These are phyloP conservation scores for Entomortierella chlamydospora DNA, from an alignment of 192 early-diverging fungal species.

Conservation along the genomic window DNA sequence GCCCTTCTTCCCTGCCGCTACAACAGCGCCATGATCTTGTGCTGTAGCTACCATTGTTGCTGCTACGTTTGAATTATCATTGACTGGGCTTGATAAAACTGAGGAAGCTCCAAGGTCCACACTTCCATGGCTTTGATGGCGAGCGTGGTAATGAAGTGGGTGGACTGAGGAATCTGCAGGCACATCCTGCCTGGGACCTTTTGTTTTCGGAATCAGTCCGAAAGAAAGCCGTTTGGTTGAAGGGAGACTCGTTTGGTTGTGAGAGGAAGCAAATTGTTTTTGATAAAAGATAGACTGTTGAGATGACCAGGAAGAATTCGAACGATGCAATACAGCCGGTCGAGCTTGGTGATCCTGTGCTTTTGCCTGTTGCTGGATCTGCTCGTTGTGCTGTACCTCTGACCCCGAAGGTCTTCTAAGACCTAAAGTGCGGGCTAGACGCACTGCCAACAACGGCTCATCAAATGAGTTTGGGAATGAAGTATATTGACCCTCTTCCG, in stretches of 20 bases:
- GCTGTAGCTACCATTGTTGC: neutral
- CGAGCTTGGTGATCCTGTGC: neutral
- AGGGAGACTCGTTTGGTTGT: neutral
- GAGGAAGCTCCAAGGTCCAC: slow-evolving; percentile 1
- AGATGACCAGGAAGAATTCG: slow-evolving; percentile 43
- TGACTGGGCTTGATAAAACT: slow-evolving; percentile 6
- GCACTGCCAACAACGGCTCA: slow-evolving; percentile 17
- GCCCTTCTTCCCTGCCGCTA: slow-evolving; percentile 9
- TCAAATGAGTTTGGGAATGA: slow-evolving; percentile 42
- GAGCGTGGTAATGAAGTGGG: neutral
- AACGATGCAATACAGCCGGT: slow-evolving; percentile 4
- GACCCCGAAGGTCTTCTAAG: neutral
- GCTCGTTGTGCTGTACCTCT: neutral
- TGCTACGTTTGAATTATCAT: neutral
- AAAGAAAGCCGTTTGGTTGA: slow-evolving; percentile 12
- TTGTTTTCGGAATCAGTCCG: slow-evolving; percentile 9
- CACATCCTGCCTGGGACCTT: neutral
- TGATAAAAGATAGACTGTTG: slow-evolving; percentile 37
- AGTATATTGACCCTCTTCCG: slow-evolving; percentile 23
- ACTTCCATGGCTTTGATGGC: slow-evolving; percentile 5
- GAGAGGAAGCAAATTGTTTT: neutral
- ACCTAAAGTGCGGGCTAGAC: slow-evolving; percentile 31
- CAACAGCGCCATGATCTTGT: neutral
- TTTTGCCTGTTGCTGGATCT: no score
- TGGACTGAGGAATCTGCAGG: neutral